phyloP scores from a whole-genome alignment of 306 rosid genomes.

The Medicago lupulina region DNA sequence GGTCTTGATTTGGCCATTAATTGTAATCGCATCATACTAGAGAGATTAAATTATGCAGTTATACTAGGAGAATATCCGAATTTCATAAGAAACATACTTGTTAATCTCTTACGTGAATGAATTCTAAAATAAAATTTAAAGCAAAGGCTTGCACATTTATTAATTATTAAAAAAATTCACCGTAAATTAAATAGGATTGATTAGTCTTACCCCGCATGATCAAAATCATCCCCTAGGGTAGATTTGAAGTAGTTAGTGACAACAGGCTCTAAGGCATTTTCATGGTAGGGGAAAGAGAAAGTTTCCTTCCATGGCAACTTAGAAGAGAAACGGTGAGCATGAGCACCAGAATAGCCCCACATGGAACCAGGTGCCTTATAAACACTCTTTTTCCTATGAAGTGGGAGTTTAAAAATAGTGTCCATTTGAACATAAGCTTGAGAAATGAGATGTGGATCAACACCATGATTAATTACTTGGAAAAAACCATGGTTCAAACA shows the following conservation, averaged over 20 bases:
- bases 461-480: conserved; percentile 76
- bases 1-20: too few relatives aligned
- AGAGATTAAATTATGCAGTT: too few relatives aligned
- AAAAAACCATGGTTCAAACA: conserved; percentile 76
- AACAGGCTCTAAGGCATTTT: conserved; percentile 23
- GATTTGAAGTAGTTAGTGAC: conserved; percentile 60
- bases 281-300: conserved; percentile 60
- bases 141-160: too few relatives aligned
- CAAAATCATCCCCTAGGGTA: conserved; percentile 55
- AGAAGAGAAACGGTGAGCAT: conserved; percentile 72
- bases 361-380: conserved; percentile 40
- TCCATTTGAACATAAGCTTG: conserved; percentile 53
- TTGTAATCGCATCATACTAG: too few relatives aligned
- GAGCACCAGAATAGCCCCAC: conserved; percentile 75
- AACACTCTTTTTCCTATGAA: conserved; percentile 41
- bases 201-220: conserved; percentile 59
- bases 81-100: background rate
- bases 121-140: too few relatives aligned
- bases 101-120: too few relatives aligned
- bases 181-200: background rate
- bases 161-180: background rate
- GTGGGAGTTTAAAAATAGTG: conserved; percentile 65
- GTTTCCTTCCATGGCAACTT: conserved; percentile 89
- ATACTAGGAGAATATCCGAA: too few relatives aligned
- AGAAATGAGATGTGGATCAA: conserved; percentile 47